Conservation (phyloP, 768 basidiomycete genomes). For the Pholiota molesta region DNA sequence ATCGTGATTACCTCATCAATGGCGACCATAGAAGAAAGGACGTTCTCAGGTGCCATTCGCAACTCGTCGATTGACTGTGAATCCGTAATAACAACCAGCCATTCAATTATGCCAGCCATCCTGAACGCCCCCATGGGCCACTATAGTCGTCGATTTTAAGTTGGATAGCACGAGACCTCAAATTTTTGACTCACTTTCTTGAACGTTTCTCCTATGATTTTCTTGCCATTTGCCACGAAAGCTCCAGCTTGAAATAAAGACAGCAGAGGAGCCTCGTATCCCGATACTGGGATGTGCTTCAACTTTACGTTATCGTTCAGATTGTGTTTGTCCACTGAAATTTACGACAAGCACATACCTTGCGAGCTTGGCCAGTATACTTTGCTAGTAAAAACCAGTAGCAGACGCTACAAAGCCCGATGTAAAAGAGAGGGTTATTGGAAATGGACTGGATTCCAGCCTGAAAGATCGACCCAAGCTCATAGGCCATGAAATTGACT, state of each 20-base stretch:
- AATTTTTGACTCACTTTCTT: constrained; percentile 2
- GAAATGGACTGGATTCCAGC: background rate
- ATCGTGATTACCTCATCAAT: constrained; percentile 26
- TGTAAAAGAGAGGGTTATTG: background rate
- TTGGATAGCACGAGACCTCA: background rate
- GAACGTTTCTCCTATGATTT: constrained; percentile 25
- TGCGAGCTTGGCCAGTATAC: background rate
- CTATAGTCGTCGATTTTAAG: constrained; percentile 9
- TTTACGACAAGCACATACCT: background rate
- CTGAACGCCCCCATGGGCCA: constrained; percentile 24
- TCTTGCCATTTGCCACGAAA: constrained; percentile 18
- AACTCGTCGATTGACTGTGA: constrained; percentile 51
- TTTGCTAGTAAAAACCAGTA: constrained; percentile 1
- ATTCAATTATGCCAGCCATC: constrained; percentile 20
- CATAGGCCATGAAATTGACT: background rate
- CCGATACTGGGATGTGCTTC: constrained; percentile 21
- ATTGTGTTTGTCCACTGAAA: background rate
- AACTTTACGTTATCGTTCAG: constrained; percentile 24
- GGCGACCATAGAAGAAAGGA: constrained; percentile 32
- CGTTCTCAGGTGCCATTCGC: constrained; percentile 35
- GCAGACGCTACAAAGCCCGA: background rate
- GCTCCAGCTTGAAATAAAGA: constrained; percentile 18
- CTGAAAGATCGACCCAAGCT: background rate
- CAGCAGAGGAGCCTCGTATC: constrained; percentile 17
- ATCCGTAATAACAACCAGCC: constrained; percentile 39